Percentiles rank a stretch among this genome's conserved stretches.
Evolutionary conservation across 768 basidiomycete genomes (phyloP).

Genomic region (Amanita rimosa): DNA sequence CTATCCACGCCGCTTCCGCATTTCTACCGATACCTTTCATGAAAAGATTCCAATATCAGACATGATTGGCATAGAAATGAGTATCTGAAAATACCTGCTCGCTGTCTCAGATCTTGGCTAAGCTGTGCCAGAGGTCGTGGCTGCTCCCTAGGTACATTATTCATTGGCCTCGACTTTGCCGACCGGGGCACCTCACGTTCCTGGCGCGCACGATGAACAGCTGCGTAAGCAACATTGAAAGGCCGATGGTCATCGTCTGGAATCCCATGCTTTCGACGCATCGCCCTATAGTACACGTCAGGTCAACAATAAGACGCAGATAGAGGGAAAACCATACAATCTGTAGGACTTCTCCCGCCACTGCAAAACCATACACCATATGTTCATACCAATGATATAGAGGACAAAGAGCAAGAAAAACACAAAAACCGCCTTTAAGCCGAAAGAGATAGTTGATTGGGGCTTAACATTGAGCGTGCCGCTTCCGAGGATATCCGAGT

Average conservation of each 20-base stretch:
- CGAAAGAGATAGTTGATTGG: slow-evolving; percentile 29
- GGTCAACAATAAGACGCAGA: not conserved
- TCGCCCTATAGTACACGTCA: slow-evolving; percentile 31
- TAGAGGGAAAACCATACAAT: slow-evolving; percentile 31
- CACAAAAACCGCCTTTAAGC: slow-evolving; percentile 23
- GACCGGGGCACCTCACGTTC: slow-evolving; percentile 26
- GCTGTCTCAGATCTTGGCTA: slow-evolving; percentile 5
- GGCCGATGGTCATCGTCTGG: slow-evolving; percentile 75
- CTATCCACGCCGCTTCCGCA: slow-evolving; percentile 1
- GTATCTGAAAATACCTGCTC: slow-evolving; percentile 2
- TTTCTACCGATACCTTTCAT: slow-evolving; percentile 1
- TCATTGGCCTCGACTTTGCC: slow-evolving; percentile 1
- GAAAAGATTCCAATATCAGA: not conserved
- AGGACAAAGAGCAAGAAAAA: slow-evolving; percentile 24
- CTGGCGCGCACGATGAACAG: slow-evolving; percentile 44
- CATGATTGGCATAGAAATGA: not conserved
- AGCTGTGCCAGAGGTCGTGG: slow-evolving; percentile 2
- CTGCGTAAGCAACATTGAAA: slow-evolving; percentile 82
- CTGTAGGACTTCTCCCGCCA: slow-evolving; percentile 57
- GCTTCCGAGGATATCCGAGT: slow-evolving; percentile 62
- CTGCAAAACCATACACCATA: slow-evolving; percentile 36
- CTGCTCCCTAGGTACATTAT: slow-evolving; percentile 1
- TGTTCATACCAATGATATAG: slow-evolving; percentile 25
- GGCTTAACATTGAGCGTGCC: slow-evolving; percentile 17
- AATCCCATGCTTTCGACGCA: slow-evolving; percentile 71